A percentile compares a stretch with the other conserved stretches of the same genome.
Conservation (phyloP, 805 yeast genomes). For the Candida taoyuanica region DNA sequence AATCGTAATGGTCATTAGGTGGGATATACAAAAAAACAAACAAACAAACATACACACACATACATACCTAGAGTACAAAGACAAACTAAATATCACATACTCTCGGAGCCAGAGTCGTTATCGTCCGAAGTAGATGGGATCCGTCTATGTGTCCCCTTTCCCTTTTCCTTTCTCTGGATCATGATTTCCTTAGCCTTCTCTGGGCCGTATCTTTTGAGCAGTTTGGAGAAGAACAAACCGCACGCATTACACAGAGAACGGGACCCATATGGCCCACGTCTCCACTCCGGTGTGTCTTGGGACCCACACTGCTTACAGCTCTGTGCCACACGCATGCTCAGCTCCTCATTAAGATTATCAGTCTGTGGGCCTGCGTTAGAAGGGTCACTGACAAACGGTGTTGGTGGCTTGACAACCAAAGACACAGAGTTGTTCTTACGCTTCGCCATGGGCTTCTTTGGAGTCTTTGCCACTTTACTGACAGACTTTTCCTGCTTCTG, state of each 20-base stretch:
- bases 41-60: too few species aligned
- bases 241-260: conserved; percentile 89
- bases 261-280: conserved; percentile 82
- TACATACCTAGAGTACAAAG: not conserved
- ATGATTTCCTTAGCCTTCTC: conserved; percentile 26
- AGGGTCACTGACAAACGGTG: conserved; percentile 14
- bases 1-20: too few species aligned
- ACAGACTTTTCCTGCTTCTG: conserved; percentile 9
- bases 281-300: conserved; percentile 85
- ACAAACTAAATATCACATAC: not conserved
- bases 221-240: conserved; percentile 69
- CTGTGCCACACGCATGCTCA: not conserved
- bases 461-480: not conserved
- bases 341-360: conserved; percentile 18
- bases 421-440: conserved; percentile 4
- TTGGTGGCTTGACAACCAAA: conserved; percentile 21
- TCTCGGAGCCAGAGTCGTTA: not conserved
- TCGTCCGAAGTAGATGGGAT: conserved; percentile 19
- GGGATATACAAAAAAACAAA: too few species aligned
- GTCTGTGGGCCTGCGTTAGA: too few species aligned
- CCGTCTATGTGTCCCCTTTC: conserved; percentile 27
- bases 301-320: conserved; percentile 69
- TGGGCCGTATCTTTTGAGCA: conserved; percentile 44
- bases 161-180: conserved; percentile 22
- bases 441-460: not conserved